These are phyloP conservation scores for Cystofilobasidium capitatum DNA, from an alignment of 768 basidiomycete genomes.

Conservation along the genomic window DNA sequence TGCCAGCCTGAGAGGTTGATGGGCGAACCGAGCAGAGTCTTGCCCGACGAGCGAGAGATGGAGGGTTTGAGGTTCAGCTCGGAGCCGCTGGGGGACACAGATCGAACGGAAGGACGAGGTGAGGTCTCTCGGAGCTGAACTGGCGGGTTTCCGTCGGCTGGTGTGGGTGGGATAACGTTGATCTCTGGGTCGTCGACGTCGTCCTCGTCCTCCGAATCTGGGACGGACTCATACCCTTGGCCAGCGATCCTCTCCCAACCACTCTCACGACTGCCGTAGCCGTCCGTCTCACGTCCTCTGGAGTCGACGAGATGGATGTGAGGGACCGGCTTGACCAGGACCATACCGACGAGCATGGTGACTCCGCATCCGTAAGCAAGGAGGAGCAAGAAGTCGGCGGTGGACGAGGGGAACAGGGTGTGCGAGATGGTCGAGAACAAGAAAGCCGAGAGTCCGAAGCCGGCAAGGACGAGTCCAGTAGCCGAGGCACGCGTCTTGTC, in stretches of 20 bases:
- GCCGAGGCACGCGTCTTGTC: slow-evolving; percentile 50
- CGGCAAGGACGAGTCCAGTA: slow-evolving; percentile 70
- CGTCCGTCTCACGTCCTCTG: neutral
- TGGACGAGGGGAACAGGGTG: slow-evolving; percentile 62
- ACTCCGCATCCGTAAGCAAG: slow-evolving; percentile 67
- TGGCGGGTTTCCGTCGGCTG: too few relatives aligned
- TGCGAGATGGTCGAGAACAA: slow-evolving; percentile 71
- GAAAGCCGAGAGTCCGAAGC: slow-evolving; percentile 85
- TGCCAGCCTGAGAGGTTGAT: slow-evolving; percentile 42
- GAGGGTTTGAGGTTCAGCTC: neutral
- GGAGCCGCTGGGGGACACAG: neutral
- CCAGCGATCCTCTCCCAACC: slow-evolving; percentile 18
- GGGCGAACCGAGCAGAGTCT: neutral
- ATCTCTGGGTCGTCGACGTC: neutral
- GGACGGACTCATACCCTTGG: neutral
- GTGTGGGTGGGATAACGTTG: neutral
- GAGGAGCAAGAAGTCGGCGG: slow-evolving; percentile 62
- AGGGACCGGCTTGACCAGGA: slow-evolving; percentile 62
- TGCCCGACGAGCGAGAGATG: slow-evolving; percentile 1
- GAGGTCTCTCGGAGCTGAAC: neutral
- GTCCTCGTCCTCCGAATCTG: slow-evolving; percentile 5
- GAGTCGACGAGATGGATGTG: slow-evolving; percentile 21
- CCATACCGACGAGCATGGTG: slow-evolving; percentile 68
- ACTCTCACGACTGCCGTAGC: neutral
- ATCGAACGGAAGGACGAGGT: neutral